Evolutionary conservation across 2,329 filamentous ascomycete genomes (phyloP).

Genomic region (Diaporthe sp.): DNA sequence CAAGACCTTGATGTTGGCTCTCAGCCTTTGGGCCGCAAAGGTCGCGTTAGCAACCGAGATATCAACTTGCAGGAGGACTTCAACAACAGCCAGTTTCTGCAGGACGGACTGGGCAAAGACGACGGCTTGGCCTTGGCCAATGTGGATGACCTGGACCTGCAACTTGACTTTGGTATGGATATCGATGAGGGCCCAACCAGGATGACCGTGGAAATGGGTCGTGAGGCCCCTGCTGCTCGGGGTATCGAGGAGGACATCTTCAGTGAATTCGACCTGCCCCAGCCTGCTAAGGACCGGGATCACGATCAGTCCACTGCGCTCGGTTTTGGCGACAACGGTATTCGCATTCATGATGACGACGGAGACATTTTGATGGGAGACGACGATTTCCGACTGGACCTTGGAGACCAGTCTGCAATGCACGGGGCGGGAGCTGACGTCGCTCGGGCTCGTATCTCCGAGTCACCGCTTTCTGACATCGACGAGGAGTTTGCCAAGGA

Average conservation of each 20-base stretch:
- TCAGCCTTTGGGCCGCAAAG: slow-evolving; percentile 70
- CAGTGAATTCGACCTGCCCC: slow-evolving; percentile 71
- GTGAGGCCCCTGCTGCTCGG: slow-evolving; percentile 80
- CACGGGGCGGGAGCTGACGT: slow-evolving; percentile 63
- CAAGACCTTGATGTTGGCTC: slow-evolving; percentile 52
- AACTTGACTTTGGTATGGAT: slow-evolving; percentile 81
- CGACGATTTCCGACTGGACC: slow-evolving; percentile 74
- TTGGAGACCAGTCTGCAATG: slow-evolving; percentile 70
- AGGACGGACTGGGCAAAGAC: slow-evolving; percentile 71
- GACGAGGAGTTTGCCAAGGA: slow-evolving; percentile 73
- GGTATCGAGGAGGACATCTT: slow-evolving; percentile 78
- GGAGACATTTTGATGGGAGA: slow-evolving; percentile 73
- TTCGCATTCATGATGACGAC: slow-evolving; percentile 74
- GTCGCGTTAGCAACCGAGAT: slow-evolving; percentile 70
- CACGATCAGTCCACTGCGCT: slow-evolving; percentile 68
- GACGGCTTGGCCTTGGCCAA: slow-evolving; percentile 67
- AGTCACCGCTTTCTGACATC: slow-evolving; percentile 78
- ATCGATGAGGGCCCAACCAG: slow-evolving; percentile 72
- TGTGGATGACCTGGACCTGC: slow-evolving; percentile 76
- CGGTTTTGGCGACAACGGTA: slow-evolving; percentile 65
- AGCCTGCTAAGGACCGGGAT: slow-evolving; percentile 68
- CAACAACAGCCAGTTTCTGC: slow-evolving; percentile 84
- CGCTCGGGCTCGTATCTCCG: slow-evolving; percentile 72
- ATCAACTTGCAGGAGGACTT: slow-evolving; percentile 79
- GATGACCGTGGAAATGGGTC: slow-evolving; percentile 86